Percentiles rank a stretch among this genome's conserved stretches.
Evolutionary conservation across 2,329 filamentous ascomycete species (phyloP).

Genomic region (Moelleriella libera): DNA sequence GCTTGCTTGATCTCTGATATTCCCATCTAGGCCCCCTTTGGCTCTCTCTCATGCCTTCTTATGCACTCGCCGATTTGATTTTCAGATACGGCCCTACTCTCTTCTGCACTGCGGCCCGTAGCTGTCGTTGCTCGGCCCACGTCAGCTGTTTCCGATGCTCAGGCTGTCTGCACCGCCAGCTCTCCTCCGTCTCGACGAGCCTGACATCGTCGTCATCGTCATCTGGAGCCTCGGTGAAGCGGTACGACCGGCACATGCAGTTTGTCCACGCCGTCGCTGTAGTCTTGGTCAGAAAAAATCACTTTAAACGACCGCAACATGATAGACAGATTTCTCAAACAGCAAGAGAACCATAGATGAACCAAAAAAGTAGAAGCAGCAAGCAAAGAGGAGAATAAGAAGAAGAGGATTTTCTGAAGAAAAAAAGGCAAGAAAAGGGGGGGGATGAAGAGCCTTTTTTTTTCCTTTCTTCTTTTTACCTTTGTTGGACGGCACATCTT

Average conservation of each 20-base stretch:
- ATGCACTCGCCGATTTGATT: conserved; percentile 7
- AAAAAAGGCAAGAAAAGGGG: too few species aligned
- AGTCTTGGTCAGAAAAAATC: background rate
- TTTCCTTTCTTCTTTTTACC: too few species aligned
- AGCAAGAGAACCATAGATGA: background rate
- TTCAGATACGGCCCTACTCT: conserved; percentile 24
- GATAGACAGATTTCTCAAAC: background rate
- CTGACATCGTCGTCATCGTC: conserved; percentile 29
- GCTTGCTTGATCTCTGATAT: too few species aligned
- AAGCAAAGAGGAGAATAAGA: background rate
- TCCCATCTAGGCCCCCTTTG: too few species aligned
- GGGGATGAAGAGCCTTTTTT: too few species aligned
- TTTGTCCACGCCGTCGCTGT: conserved; percentile 61
- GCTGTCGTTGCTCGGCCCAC: conserved; percentile 29
- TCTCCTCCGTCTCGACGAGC: conserved; percentile 33
- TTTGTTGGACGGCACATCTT: conserved; percentile 32
- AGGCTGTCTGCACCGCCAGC: conserved; percentile 30
- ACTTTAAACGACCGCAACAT: too few species aligned
- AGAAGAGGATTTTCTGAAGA: background rate
- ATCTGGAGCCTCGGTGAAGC: conserved; percentile 40
- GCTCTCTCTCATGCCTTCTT: too few species aligned
- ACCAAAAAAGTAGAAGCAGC: too few species aligned
- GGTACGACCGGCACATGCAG: conserved; percentile 56
- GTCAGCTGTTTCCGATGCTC: conserved; percentile 22
- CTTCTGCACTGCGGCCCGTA: conserved; percentile 23